Evolutionary conservation across 2,329 filamentous ascomycete species (phyloP), one percentile per base, ranked within the genome.

Genomic region (Sporothrix mexicana): DNA sequence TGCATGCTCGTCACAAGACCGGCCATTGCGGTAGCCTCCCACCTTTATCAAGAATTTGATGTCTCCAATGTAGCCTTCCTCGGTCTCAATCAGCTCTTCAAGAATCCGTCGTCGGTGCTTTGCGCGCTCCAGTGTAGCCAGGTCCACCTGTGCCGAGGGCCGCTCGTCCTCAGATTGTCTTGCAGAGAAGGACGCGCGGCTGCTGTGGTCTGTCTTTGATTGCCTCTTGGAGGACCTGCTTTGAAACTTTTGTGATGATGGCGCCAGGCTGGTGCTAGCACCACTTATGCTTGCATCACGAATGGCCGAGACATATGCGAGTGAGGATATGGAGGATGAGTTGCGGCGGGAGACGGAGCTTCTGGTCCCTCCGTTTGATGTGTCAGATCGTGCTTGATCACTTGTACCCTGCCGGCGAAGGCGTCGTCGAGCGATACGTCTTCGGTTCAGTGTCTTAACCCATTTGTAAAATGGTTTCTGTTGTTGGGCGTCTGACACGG

Each of bases 31-130:
- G 12, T 15, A 23, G 9, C 15, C 55, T 78, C 89, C 79, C 83
- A 95, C 95, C 82, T 97, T 94, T 79, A 92, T 92, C 73, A 98
- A 84, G 76, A 96, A 94, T 77, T 93, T 93, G 73, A 98, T 82
- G 78, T 97, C 95, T 17, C 91, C 89, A 77, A 98, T 91, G 79
- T 98, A 98, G 78, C 91, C 90, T 79, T 96, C 92, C 80, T 98
- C 96, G 0, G 95, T 97, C 72, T 84, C 88, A 74, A 98, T 89
- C 69, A 98, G 84, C 82, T 98, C 96, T 79, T 96, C 93, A 49
- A 98, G 82, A 53, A 97, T 90, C 74, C 91, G 90, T 15, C 93
- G 89, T 74, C 96, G 89, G 78, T 94, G 92, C 23, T 92, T 81
- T 1, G 93, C 89, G 70, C 95, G 89, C 76, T 90, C 88, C 57